Evolutionary conservation across 2,329 filamentous ascomycete genomes (phyloP).

Genomic region (Alternaria sp.): DNA sequence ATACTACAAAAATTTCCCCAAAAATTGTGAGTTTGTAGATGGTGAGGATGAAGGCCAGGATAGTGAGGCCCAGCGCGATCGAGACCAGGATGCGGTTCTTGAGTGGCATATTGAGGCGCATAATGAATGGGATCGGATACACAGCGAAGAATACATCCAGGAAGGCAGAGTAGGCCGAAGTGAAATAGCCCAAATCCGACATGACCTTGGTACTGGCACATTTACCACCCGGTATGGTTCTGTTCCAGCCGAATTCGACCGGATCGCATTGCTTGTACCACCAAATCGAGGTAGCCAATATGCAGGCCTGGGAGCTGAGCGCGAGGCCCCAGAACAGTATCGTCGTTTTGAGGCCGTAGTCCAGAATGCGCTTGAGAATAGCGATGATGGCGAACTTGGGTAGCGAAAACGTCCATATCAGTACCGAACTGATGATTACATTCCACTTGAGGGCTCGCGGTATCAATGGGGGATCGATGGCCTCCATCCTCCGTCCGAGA

Average conservation of each 20-base stretch:
- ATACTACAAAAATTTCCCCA: not conserved
- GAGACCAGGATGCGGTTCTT: not conserved
- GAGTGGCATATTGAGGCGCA: not conserved
- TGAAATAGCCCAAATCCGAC: not conserved
- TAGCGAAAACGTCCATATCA: constrained; percentile 6
- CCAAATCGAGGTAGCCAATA: constrained; percentile 1
- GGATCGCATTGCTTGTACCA: constrained; percentile 6
- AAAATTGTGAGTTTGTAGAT: not conserved
- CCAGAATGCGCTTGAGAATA: constrained; percentile 2
- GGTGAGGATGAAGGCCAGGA: not conserved
- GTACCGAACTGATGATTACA: constrained; percentile 2
- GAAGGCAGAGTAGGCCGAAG: not conserved
- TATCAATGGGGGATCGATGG: not conserved
- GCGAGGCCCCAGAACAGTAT: constrained; percentile 3
- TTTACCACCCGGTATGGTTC: not conserved
- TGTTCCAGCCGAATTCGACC: not conserved
- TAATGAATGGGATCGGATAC: not conserved
- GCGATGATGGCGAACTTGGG: constrained; percentile 6
- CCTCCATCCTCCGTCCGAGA: constrained; percentile 1
- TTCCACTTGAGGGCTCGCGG: constrained; percentile 6
- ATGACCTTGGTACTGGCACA: not conserved
- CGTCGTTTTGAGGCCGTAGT: constrained; percentile 2
- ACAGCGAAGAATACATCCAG: not conserved
- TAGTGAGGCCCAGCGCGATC: not conserved
- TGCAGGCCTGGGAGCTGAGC: constrained; percentile 4